Evolutionary conservation across 371 early-diverging fungal genomes (phyloP).

Genomic region (Entomophthora muscae): DNA sequence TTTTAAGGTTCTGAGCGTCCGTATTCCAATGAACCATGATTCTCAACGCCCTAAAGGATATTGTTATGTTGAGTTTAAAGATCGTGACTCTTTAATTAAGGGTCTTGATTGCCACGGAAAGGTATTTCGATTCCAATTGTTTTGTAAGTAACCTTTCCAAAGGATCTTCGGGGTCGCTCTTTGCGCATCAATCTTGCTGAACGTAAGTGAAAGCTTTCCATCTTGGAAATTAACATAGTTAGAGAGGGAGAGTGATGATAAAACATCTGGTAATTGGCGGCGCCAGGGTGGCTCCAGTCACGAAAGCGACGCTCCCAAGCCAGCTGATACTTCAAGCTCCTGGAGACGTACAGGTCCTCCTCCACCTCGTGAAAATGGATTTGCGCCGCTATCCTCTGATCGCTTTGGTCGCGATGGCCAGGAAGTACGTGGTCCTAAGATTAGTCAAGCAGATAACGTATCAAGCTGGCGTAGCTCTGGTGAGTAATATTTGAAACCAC

Average conservation of each 20-base stretch:
- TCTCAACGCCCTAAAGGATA: conserved; percentile 63
- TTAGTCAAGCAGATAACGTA: conserved; percentile 25
- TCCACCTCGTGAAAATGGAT: conserved; percentile 13
- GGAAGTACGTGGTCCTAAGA: conserved; percentile 17
- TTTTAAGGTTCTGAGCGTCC: conserved; percentile 31
- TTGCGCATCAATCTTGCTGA: conserved; percentile 82
- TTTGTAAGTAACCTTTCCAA: too few species aligned
- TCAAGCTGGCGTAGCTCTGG: conserved; percentile 22
- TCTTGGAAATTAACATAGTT: conserved; percentile 17
- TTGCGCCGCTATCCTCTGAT: conserved; percentile 5
- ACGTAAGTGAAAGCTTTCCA: too few species aligned
- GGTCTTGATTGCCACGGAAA: conserved; percentile 53
- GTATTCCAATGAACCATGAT: conserved; percentile 23
- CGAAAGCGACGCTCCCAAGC: conserved; percentile 7
- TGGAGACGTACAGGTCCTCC: conserved; percentile 8
- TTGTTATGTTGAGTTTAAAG: conserved; percentile 85
- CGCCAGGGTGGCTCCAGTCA: conserved; percentile 16
- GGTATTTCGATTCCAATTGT: conserved; percentile 15
- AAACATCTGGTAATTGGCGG: conserved; percentile 26
- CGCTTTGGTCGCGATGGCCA: conserved; percentile 18
- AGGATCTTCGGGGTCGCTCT: conserved; percentile 25
- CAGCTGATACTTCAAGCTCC: conserved; percentile 9
- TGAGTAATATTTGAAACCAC: background rate
- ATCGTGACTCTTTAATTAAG: conserved; percentile 52
- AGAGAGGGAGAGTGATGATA: conserved; percentile 19